Evolutionary conservation across 176 grass and related monocot species (phyloP), one percentile per base, ranked within the genome.

Genomic region (Stipa capillata): DNA sequence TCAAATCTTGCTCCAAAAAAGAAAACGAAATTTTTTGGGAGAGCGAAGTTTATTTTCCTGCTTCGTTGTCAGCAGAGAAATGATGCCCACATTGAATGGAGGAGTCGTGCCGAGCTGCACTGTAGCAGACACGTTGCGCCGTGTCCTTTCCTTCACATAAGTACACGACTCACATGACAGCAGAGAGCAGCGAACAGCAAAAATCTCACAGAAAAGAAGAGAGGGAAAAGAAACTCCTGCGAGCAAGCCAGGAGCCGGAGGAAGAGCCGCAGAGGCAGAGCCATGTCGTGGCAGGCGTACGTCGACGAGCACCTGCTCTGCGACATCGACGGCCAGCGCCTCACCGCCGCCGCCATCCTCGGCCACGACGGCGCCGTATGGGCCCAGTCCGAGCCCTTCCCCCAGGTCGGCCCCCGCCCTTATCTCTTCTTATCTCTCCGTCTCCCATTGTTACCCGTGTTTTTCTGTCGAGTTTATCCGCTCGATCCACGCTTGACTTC

Each of bases 231-330:
- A 16, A 5, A 60, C 5, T 4, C 35, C 17, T 14, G 7, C 44
- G 16, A 52, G 44, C 10, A 23, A n/a, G 40, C 1, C 21, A 34
- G 50, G n/a, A 11, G 23, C n/a, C 17, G 15, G 14, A 2, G 13
- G 18, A 10, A 12, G 7, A 23, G n/a, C n/a, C n/a, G n/a, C n/a
- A n/a, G n/a, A n/a, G n/a, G n/a, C 53, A 20, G 33, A 27, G 62
- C 3, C 35, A 87, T 86, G 88, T 71, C 88, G 72, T 90, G 88
- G 88, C 88, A 90, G 76, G 7, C 58, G 73, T 90, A 90, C 67
- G 83, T 90, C 32, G 88, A 90, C 79, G 88, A 90, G 2, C 83
- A 90, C 36, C 79, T 90, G 83, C 80, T 90, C 73, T 86, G 88
- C 74, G 79, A 79, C 32, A 63, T 83, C 67, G 83, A 86, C 18